These are phyloP conservation scores for Metschnikowia dekortorum DNA, from an alignment of 805 yeast genomes.

Conservation along the genomic window DNA sequence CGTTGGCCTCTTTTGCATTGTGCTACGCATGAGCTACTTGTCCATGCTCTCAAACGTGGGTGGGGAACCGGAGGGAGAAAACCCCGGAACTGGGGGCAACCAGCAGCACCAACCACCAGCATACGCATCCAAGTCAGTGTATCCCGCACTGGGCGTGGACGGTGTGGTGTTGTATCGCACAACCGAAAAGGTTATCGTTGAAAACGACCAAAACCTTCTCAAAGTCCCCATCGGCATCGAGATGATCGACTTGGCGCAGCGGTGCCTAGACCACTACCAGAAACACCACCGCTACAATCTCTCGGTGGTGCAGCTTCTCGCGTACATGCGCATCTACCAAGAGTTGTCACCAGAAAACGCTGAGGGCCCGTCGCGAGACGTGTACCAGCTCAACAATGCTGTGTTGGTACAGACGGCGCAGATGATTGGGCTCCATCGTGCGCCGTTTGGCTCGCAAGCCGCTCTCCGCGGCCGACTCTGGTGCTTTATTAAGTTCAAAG, in stretches of 20 bases:
- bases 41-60: slow-evolving; percentile 13
- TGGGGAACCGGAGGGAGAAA: not conserved
- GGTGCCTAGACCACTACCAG: slow-evolving; percentile 14
- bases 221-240: slow-evolving; percentile 17
- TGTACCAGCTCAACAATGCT: slow-evolving; percentile 15
- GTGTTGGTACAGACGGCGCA: slow-evolving; percentile 15
- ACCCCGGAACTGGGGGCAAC: not conserved
- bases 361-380: slow-evolving; percentile 17
- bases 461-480: slow-evolving; percentile 14
- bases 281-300: slow-evolving; percentile 8
- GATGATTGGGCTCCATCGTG: slow-evolving; percentile 15
- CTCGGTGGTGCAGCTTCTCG: slow-evolving; percentile 11
- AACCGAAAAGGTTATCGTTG: not conserved
- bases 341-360: slow-evolving; percentile 16
- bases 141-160: not conserved
- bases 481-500: slow-evolving; percentile 12
- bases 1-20: slow-evolving; percentile 13
- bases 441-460: slow-evolving; percentile 11
- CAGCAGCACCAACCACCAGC: not conserved
- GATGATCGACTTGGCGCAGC: slow-evolving; percentile 14
- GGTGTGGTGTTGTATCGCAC: not conserved
- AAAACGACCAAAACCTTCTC: slow-evolving; percentile 2
- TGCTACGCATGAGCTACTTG: slow-evolving; percentile 16
- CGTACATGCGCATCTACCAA: slow-evolving; percentile 12
- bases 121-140: not conserved